phyloP scores from a whole-genome alignment of 2,329 filamentous ascomycete genomes.

The Diplodia seriata region DNA sequence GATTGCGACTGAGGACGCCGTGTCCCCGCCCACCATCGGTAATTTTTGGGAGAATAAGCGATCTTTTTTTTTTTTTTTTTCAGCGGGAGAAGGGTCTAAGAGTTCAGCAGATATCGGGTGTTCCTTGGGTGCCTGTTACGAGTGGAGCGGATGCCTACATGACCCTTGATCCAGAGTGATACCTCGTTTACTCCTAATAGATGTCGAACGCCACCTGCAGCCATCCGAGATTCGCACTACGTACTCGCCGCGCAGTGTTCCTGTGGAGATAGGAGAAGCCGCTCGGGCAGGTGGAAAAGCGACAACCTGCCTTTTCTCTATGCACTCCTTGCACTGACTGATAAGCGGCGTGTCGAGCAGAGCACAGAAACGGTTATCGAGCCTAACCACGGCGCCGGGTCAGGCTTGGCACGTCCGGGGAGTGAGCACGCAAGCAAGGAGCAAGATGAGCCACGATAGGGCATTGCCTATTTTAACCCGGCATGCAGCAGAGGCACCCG shows the following conservation, averaged over 20 bases:
- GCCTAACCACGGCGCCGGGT: slow-evolving; percentile 15
- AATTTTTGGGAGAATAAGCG: neutral
- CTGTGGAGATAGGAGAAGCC: slow-evolving; percentile 19
- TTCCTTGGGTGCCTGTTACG: neutral
- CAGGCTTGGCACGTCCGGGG: neutral
- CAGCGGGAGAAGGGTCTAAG: neutral
- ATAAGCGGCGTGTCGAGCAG: slow-evolving; percentile 16
- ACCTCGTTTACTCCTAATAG: slow-evolving; percentile 17
- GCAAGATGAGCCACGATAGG: slow-evolving; percentile 28
- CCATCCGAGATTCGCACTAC: slow-evolving; percentile 26
- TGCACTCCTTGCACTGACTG: slow-evolving; percentile 10
- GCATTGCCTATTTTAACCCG: slow-evolving; percentile 3
- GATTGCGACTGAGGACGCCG: slow-evolving; percentile 11
- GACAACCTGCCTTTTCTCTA: neutral
- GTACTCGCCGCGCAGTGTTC: neutral
- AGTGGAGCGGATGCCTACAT: neutral
- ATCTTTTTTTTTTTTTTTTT: neutral
- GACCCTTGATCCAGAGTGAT: slow-evolving; percentile 4
- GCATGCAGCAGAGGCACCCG: slow-evolving; percentile 14
- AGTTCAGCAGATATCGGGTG: neutral
- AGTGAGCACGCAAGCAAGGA: slow-evolving; percentile 28
- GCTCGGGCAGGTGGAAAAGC: neutral
- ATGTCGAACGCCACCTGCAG: slow-evolving; percentile 14
- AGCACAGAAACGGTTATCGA: slow-evolving; percentile 23
- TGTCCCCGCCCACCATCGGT: neutral